Percentiles rank a stretch among this genome's conserved stretches.
Conservation (phyloP, 441 rosid species). For the Populus hybrid region DNA sequence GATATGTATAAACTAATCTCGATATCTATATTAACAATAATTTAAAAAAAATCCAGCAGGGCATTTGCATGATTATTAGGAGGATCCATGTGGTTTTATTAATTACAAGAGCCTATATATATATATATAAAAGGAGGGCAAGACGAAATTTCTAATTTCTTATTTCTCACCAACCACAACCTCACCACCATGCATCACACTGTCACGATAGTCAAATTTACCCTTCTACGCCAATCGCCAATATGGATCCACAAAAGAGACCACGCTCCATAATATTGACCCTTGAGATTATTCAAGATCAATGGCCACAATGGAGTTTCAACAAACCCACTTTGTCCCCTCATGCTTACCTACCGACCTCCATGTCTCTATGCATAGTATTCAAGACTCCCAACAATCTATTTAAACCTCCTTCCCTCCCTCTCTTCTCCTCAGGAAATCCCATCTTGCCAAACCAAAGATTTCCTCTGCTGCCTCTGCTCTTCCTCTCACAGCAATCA, state of each 20-base stretch:
- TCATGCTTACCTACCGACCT: constrained; percentile 46
- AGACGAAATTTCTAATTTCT: neutral
- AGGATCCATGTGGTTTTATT: neutral
- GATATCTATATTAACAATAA: too few species aligned
- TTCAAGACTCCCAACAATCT: neutral
- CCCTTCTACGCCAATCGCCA: constrained; percentile 7
- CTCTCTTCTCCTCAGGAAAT: constrained; percentile 31
- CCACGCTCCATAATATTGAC: constrained; percentile 26
- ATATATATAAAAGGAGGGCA: neutral
- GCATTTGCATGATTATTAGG: neutral
- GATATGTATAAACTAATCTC: rapidly evolving
- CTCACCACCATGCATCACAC: constrained; percentile 26
- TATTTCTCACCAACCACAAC: constrained; percentile 47
- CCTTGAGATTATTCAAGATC: constrained; percentile 34
- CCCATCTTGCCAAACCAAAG: neutral
- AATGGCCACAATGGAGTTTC: constrained; percentile 42
- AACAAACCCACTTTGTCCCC: constrained; percentile 48
- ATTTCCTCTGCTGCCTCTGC: constrained; percentile 1
- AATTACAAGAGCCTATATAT: neutral
- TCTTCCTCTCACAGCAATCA: neutral
- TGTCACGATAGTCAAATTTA: constrained; percentile 28
- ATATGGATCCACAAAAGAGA: constrained; percentile 14
- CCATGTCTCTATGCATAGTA: constrained; percentile 4
- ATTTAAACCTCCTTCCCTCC: constrained; percentile 37
- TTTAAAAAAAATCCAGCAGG: too few species aligned